Evolutionary conservation across 1,284 basidiomycete genomes (phyloP).

Genomic region (Bondarzewia mesenterica): DNA sequence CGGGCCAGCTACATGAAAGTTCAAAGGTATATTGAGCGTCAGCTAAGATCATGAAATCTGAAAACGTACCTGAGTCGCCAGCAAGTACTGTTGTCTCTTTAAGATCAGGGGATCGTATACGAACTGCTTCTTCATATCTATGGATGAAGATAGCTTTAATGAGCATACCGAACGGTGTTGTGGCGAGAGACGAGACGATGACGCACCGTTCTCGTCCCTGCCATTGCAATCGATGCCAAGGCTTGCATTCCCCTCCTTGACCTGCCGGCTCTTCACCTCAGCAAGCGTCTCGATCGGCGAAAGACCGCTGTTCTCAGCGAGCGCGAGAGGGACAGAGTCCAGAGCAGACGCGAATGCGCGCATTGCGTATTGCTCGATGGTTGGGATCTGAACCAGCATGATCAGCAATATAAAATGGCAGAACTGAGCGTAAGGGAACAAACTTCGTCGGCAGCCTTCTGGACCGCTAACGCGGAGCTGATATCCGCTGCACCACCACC

Average conservation of each 20-base stretch:
- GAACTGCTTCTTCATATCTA: conserved; percentile 97
- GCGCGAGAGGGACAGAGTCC: conserved; percentile 87
- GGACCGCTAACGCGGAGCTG: conserved; percentile 87
- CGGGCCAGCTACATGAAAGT: conserved; percentile 43
- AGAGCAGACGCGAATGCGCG: conserved; percentile 93
- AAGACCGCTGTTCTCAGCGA: conserved; percentile 96
- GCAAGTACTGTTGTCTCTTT: conserved; percentile 93
- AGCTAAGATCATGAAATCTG: conserved; percentile 1
- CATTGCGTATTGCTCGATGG: conserved; percentile 99
- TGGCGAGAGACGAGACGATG: neutral
- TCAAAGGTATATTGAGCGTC: neutral
- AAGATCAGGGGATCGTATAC: conserved; percentile 97
- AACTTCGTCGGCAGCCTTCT: conserved; percentile 91
- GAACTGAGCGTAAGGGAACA: conserved; percentile 11
- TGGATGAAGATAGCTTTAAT: conserved; percentile 1
- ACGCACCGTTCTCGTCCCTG: conserved; percentile 75
- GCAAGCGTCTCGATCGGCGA: conserved; percentile 95
- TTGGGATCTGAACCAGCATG: conserved; percentile 58
- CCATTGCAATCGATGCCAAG: conserved; percentile 94
- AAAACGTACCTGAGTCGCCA: conserved; percentile 85
- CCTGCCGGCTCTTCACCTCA: conserved; percentile 90
- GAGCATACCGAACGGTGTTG: too few species aligned
- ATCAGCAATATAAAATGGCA: neutral
- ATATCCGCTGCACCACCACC: conserved; percentile 98
- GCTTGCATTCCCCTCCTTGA: conserved; percentile 78